Evolutionary conservation across 352 stramenopile genomes (phyloP), one percentile per base, ranked within the genome.

Genomic region (Blastocystis sp.): DNA sequence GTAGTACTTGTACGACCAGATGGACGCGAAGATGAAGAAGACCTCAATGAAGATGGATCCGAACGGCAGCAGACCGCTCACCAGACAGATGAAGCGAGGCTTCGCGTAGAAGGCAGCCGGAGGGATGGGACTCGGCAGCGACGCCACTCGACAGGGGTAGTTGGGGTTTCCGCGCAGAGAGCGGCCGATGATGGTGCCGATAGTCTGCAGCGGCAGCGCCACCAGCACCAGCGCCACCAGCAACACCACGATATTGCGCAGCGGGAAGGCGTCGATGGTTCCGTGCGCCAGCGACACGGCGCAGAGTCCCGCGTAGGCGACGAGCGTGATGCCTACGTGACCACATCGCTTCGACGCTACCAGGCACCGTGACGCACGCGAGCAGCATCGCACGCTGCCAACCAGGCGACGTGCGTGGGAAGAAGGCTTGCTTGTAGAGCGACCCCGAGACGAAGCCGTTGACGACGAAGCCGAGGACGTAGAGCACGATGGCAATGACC

Each of bases 1-100:
- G 90, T 99, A 99, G 89, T 98, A 98, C 90, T 98, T 99, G 93
- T 98, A 99, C 89, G 97, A 97, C 96, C 96, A 99, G 86, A 99
- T 97, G 49, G 94, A 97, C 4, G 96, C 97, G 88, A 99, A 97
- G 88, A 99, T 97, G 91, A 98, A 99, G 90, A 98, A 99, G 89
- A 99, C 97, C 90, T 99, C 96, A 88, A 99, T 98, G 88, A 99
- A 99, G 88, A 99, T 98, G 56, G 92, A 97, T 48, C 95, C 96
- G 76, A 98, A 99, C 49, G 94, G 96, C 18, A 99, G 89, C n/a
- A 98, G 91, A 29, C 96, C 96, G 48, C 94, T 97, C 27, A 97
- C 88, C 29, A 93, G 89, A 61, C 97, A 95, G 85, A 98, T 90
- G 75, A 97, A 91, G 65, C 73, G 75, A 27, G 91, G 92, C 51